These are phyloP conservation scores for Pseudogymnoascus sp. DNA, from an alignment of 2,329 filamentous ascomycete species.

Conservation along the genomic window DNA sequence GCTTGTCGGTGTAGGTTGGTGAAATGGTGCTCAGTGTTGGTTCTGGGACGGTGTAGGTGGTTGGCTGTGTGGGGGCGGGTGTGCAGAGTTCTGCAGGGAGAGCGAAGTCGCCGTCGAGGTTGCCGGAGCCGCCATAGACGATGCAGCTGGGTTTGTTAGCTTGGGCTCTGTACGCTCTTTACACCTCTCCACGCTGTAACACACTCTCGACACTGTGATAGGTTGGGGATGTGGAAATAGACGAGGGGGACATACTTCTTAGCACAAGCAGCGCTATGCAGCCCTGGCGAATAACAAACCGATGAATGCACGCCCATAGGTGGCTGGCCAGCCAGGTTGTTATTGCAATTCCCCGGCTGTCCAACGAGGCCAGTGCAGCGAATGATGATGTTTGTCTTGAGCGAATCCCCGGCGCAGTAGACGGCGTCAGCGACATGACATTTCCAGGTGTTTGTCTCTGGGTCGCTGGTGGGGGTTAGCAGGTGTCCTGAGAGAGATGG, in stretches of 20 bases:
- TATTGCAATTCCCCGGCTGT: conserved; percentile 36
- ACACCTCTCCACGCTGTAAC: conserved; percentile 27
- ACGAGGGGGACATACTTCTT: conserved; percentile 32
- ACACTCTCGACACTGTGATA: conserved; percentile 37
- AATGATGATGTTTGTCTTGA: conserved; percentile 40
- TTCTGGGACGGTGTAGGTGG: no score
- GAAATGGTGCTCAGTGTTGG: no score
- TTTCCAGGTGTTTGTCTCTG: conserved; percentile 28
- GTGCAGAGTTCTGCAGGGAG: conserved; percentile 32
- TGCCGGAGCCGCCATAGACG: conserved; percentile 33
- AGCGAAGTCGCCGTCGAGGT: conserved; percentile 31
- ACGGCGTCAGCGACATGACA: conserved; percentile 35
- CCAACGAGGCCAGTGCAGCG: conserved; percentile 36
- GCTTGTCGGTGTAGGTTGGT: conserved; percentile 27
- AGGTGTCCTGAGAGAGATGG: not conserved
- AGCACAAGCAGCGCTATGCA: conserved; percentile 37
- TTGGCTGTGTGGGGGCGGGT: conserved; percentile 18
- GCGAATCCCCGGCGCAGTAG: conserved; percentile 36
- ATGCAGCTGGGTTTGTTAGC: conserved; percentile 30
- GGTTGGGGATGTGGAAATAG: conserved; percentile 25
- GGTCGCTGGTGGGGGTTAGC: conserved; percentile 24
- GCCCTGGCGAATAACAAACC: conserved; percentile 35
- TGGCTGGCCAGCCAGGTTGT: conserved; percentile 37
- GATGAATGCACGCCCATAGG: conserved; percentile 32
- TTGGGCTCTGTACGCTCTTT: not conserved